Percentiles rank a stretch among this genome's conserved stretches.
These are phyloP conservation scores for Russula abietina DNA, from an alignment of 768 basidiomycete genomes.

Conservation along the genomic window DNA sequence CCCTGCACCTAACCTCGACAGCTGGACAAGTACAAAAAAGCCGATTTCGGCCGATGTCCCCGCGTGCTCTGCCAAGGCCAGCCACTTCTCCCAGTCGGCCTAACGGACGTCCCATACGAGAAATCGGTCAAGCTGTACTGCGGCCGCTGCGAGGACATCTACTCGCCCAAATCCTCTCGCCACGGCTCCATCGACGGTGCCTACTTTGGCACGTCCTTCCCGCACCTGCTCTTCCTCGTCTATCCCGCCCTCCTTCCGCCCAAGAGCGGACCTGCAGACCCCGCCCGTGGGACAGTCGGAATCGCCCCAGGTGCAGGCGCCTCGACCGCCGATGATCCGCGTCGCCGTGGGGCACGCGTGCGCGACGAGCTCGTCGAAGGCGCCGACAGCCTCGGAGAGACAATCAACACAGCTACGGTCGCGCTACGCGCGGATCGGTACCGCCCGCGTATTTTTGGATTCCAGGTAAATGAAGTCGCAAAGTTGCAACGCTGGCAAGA, in stretches of 20 bases:
- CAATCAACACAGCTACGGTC: slow-evolving; percentile 69
- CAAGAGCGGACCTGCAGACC: slow-evolving; percentile 54
- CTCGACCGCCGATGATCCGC: slow-evolving; percentile 31
- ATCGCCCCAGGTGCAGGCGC: slow-evolving; percentile 27
- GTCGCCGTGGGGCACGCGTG: slow-evolving; percentile 26
- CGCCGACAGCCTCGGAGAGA: slow-evolving; percentile 51
- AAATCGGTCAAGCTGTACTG: slow-evolving; percentile 99
- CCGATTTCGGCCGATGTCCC: slow-evolving; percentile 97
- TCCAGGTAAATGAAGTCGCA: slow-evolving; percentile 91
- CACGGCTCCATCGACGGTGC: slow-evolving; percentile 98
- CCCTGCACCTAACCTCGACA: slow-evolving; percentile 28
- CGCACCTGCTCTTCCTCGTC: slow-evolving; percentile 94
- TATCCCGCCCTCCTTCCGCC: slow-evolving; percentile 90
- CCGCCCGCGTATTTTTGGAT: slow-evolving; percentile 92
- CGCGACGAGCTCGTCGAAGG: slow-evolving; percentile 46
- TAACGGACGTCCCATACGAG: slow-evolving; percentile 95
- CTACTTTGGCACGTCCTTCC: slow-evolving; percentile 97
- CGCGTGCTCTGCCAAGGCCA: slow-evolving; percentile 94
- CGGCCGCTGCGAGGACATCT: slow-evolving; percentile 97
- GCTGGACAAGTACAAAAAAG: slow-evolving; percentile 97
- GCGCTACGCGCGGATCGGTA: slow-evolving; percentile 91
- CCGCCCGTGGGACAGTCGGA: slow-evolving; percentile 28
- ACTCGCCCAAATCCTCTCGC: slow-evolving; percentile 93
- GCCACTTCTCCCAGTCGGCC: slow-evolving; percentile 92
- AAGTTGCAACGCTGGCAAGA: slow-evolving; percentile 95